Percentiles rank a stretch among this genome's conserved stretches.
Conservation (phyloP, 75 land plant species). For the Picea glauca region DNA sequence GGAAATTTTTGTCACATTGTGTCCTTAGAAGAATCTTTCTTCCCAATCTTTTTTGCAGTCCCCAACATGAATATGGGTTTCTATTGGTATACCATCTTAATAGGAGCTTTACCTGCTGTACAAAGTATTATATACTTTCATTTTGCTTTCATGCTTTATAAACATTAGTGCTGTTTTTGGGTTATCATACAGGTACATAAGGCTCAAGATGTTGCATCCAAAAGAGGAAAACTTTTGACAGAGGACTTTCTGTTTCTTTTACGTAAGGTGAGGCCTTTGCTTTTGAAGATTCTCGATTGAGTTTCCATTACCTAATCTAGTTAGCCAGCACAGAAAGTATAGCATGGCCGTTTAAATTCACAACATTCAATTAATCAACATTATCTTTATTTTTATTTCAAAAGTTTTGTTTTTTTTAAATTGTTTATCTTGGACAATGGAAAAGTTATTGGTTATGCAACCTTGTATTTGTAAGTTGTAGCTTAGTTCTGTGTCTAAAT, state of each 20-base stretch:
- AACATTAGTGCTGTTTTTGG: not conserved
- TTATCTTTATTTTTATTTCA: too few species aligned
- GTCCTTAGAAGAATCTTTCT: not conserved
- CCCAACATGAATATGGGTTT: not conserved
- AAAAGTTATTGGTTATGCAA: too few species aligned
- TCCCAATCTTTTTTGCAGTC: not conserved
- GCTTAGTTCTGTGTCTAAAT: too few species aligned
- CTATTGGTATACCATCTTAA: not conserved
- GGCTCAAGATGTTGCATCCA: slow-evolving; percentile 87
- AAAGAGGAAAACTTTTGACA: slow-evolving; percentile 89
- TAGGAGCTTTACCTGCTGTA: too few species aligned
- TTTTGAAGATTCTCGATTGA: not conserved
- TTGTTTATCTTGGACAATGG: too few species aligned
- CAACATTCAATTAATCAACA: too few species aligned
- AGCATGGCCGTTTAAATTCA: too few species aligned
- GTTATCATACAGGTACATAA: slow-evolving; percentile 61
- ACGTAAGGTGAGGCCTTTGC: slow-evolving; percentile 65
- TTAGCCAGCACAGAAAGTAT: not conserved
- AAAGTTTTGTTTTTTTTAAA: too few species aligned
- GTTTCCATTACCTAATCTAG: not conserved
- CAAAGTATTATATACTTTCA: not conserved
- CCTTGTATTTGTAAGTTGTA: too few species aligned
- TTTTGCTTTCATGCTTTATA: slow-evolving; percentile 7
- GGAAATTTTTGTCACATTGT: too few species aligned
- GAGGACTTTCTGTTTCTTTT: slow-evolving; percentile 93